phyloP scores from a whole-genome alignment of 768 basidiomycete species.

The Suillus hirtellus region DNA sequence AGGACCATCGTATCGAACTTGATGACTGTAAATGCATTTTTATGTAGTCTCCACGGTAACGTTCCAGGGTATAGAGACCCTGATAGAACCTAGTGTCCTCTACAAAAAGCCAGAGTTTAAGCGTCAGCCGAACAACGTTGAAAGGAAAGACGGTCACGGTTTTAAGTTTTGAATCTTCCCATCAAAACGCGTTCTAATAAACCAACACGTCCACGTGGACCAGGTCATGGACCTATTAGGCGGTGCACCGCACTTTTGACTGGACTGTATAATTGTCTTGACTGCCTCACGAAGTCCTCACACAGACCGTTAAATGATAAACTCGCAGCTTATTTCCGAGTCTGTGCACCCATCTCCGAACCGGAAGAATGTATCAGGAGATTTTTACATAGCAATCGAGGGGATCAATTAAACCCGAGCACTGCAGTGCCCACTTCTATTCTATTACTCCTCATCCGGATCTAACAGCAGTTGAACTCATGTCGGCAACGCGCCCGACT shows the following conservation, averaged over 20 bases:
- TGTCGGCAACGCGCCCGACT: constrained; percentile 49
- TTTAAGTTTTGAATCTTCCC: constrained; percentile 7
- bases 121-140: constrained; percentile 1
- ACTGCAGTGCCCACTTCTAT: background rate
- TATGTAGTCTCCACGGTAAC: constrained; percentile 6
- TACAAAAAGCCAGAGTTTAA: constrained; percentile 3
- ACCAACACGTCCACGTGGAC: constrained; percentile 24
- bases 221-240: constrained; percentile 18
- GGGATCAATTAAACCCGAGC: background rate
- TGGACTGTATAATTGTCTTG: background rate
- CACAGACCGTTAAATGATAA: background rate
- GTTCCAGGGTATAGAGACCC: constrained; percentile 16
- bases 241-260: constrained; percentile 2
- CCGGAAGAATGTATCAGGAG: background rate
- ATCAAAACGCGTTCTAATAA: constrained; percentile 14
- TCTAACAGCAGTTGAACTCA: constrained; percentile 37
- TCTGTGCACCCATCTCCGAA: constrained; percentile 5
- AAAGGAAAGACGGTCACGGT: constrained; percentile 4
- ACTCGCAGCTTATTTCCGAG: constrained; percentile 8
- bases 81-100: constrained; percentile 4
- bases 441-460: constrained; percentile 12
- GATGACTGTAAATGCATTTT: constrained; percentile 15
- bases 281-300: constrained; percentile 1
- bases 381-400: background rate
- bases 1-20: constrained; percentile 24